A percentile compares a stretch with the other conserved stretches of the same genome.
These are phyloP conservation scores for Ziziphus jujuba DNA, from an alignment of 306 rosid genomes.

Conservation along the genomic window DNA sequence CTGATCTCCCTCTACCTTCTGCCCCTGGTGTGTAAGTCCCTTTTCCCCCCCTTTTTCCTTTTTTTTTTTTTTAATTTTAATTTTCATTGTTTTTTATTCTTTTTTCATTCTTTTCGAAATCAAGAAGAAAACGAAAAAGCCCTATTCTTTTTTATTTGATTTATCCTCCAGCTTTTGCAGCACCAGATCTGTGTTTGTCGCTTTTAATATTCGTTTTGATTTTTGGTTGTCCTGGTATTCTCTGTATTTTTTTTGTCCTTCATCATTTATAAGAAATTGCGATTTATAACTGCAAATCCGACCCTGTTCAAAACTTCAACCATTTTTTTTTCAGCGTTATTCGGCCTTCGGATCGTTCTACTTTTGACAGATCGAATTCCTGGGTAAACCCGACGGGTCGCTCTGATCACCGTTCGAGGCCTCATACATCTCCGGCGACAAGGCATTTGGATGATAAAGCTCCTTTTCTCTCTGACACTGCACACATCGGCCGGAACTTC, in stretches of 20 bases:
- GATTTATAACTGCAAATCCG: slow-evolving; percentile 31
- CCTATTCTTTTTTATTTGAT: neutral
- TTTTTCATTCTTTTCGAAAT: neutral
- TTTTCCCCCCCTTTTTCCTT: slow-evolving; percentile 10
- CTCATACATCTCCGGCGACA: slow-evolving; percentile 77
- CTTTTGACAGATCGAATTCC: slow-evolving; percentile 62
- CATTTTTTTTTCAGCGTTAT: slow-evolving; percentile 38
- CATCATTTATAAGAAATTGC: too few species aligned
- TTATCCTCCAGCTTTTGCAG: neutral
- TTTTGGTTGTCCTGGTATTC: neutral
- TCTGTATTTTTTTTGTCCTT: neutral
- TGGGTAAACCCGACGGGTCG: slow-evolving; percentile 76
- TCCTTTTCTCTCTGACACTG: slow-evolving; percentile 59
- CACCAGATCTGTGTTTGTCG: neutral
- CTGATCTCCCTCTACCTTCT: slow-evolving; percentile 96
- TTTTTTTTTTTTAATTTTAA: too few species aligned
- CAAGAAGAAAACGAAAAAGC: neutral
- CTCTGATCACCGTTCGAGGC: slow-evolving; percentile 80
- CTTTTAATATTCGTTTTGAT: neutral
- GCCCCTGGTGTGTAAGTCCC: slow-evolving; percentile 94
- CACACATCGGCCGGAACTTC: slow-evolving; percentile 85
- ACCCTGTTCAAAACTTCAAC: neutral
- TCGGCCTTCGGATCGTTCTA: slow-evolving; percentile 72
- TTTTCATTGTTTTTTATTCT: neutral
- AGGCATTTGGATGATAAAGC: slow-evolving; percentile 81